Evolutionary conservation across 2,329 filamentous ascomycete genomes (phyloP).

Genomic region (Claviceps lovelessii): DNA sequence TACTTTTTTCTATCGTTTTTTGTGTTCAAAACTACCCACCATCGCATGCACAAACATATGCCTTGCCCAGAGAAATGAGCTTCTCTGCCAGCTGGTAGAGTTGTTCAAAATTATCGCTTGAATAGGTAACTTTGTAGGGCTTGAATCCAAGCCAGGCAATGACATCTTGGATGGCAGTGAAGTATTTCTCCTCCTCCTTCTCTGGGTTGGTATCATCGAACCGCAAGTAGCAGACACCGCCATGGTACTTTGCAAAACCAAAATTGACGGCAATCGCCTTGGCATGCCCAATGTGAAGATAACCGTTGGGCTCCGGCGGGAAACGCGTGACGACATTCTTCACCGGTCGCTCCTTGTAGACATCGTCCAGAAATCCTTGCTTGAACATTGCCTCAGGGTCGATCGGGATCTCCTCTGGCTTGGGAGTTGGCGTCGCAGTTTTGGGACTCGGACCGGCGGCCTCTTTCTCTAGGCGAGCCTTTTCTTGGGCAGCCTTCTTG

Average conservation of each 20-base stretch:
- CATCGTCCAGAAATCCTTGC: constrained; percentile 58
- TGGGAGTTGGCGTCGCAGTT: constrained; percentile 8
- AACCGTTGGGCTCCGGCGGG: constrained; percentile 83
- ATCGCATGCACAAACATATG: constrained; percentile 75
- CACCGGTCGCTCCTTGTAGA: constrained; percentile 53
- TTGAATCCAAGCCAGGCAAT: constrained; percentile 60
- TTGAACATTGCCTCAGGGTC: constrained; percentile 63
- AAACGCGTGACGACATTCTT: constrained; percentile 56
- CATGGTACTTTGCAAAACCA: constrained; percentile 76
- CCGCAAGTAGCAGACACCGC: constrained; percentile 38
- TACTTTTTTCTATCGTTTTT: not conserved
- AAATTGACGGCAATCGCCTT: constrained; percentile 97
- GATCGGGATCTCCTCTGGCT: constrained; percentile 22
- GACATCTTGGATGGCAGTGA: constrained; percentile 77
- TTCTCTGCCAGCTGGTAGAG: constrained; percentile 77
- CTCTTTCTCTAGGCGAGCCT: constrained; percentile 75
- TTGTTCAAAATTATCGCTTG: constrained; percentile 71
- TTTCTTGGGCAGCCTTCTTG: constrained; percentile 41
- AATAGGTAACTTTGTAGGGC: constrained; percentile 53
- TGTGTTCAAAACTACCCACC: constrained; percentile 34
- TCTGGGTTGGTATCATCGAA: constrained; percentile 96
- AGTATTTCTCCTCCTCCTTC: constrained; percentile 81
- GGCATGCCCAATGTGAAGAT: constrained; percentile 81
- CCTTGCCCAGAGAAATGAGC: constrained; percentile 51
- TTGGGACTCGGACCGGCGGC: constrained; percentile 41